A percentile compares a stretch with the other conserved stretches of the same genome.
Evolutionary conservation across 2,329 filamentous ascomycete species (phyloP).

Genomic region (Cyanodermella asteris): DNA sequence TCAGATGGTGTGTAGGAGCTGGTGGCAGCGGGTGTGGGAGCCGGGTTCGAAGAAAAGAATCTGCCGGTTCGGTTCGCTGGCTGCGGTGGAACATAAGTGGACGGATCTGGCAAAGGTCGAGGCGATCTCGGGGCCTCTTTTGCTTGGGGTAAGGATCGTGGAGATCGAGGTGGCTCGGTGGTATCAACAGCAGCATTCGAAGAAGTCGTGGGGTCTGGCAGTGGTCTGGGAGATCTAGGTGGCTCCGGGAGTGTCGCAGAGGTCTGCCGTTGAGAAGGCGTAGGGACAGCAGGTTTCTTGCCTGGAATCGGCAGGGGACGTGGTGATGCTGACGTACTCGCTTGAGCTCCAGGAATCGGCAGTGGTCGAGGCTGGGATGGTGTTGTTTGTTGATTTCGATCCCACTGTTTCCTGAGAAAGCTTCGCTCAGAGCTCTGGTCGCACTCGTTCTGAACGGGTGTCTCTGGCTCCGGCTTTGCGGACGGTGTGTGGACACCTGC

Average conservation of each 20-base stretch:
- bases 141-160: too few species aligned
- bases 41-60: conserved; percentile 13
- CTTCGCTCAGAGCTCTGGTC: conserved; percentile 9
- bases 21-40: conserved; percentile 24
- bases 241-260: too few species aligned
- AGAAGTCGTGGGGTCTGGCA: too few species aligned
- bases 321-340: conserved; percentile 22
- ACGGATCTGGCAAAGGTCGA: too few species aligned
- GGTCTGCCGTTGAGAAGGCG: too few species aligned
- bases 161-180: too few species aligned
- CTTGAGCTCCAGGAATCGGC: conserved; percentile 35
- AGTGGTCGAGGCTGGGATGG: conserved; percentile 24
- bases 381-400: conserved; percentile 13
- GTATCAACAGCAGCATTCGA: too few species aligned
- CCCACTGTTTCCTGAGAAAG: conserved; percentile 11
- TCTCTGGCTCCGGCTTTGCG: conserved; percentile 26
- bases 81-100: conserved; percentile 5
- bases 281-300: too few species aligned
- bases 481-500: conserved; percentile 3
- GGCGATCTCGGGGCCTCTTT: too few species aligned
- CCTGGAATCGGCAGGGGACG: conserved; percentile 2
- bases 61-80: conserved; percentile 6
- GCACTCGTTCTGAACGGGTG: too few species aligned
- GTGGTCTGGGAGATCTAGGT: too few species aligned
- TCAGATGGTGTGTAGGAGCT: conserved; percentile 30